Evolutionary conservation across 2,329 filamentous ascomycete species (phyloP).

Genomic region (Diaporthe citrichinensis): DNA sequence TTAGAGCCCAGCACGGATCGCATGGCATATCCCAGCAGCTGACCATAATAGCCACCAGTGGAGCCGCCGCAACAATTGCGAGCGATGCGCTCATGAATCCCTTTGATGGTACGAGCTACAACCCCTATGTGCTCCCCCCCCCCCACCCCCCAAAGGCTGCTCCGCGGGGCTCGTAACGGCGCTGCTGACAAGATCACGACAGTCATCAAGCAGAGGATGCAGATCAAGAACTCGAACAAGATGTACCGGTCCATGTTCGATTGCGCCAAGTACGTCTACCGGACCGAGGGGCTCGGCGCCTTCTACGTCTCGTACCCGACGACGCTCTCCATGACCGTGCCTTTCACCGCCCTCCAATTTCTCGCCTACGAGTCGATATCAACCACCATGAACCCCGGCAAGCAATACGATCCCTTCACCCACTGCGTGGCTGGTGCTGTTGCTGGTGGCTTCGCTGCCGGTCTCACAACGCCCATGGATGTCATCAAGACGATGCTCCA

Average conservation of each 20-base stretch:
- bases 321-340: constrained; percentile 97
- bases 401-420: constrained; percentile 90
- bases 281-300: constrained; percentile 86
- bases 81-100: constrained; percentile 99
- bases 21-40: constrained; percentile 11
- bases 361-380: constrained; percentile 98
- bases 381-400: constrained; percentile 89
- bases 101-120: constrained; percentile 84
- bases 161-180: background rate
- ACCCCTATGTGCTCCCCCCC: too few relatives aligned
- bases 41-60: constrained; percentile 79
- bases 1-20: constrained; percentile 58
- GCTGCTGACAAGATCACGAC: constrained; percentile 38
- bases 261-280: constrained; percentile 91
- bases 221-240: constrained; percentile 91
- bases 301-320: constrained; percentile 99
- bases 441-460: constrained; percentile 93
- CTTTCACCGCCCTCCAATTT: constrained; percentile 97
- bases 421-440: constrained; percentile 94
- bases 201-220: constrained; percentile 99
- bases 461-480: constrained; percentile 94
- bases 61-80: constrained; percentile 94
- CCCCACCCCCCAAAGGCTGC: too few relatives aligned
- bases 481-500: constrained; percentile 98
- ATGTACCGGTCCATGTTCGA: constrained; percentile 88